Percentiles rank a stretch among this genome's conserved stretches.
These are phyloP conservation scores for Geranium incanum DNA, from an alignment of 441 rosid genomes.

Conservation along the genomic window DNA sequence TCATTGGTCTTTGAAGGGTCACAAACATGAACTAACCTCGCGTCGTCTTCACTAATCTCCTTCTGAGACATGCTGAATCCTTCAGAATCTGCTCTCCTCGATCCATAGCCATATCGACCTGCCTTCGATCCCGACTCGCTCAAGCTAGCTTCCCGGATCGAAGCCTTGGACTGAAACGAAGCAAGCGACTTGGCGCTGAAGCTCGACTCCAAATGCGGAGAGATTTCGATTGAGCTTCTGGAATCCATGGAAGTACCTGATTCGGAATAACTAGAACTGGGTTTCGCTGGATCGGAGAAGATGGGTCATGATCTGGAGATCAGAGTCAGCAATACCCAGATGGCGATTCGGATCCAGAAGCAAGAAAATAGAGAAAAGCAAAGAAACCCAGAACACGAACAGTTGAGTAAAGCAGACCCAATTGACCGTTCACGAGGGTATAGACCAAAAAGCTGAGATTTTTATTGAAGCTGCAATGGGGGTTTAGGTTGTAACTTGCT, in stretches of 20 bases:
- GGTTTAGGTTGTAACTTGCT: not conserved
- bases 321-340: constrained; percentile 13
- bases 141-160: constrained; percentile 47
- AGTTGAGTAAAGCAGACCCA: too few relatives aligned
- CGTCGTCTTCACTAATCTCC: constrained; percentile 86
- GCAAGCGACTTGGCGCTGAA: constrained; percentile 43
- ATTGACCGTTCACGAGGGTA: too few relatives aligned
- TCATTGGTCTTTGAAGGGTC: constrained; percentile 64
- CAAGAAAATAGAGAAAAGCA: constrained; percentile 6
- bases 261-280: constrained; percentile 16
- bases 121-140: constrained; percentile 50
- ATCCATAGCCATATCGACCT: constrained; percentile 44
- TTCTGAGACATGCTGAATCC: constrained; percentile 53
- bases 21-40: constrained; percentile 61
- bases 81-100: constrained; percentile 61
- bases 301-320: constrained; percentile 25
- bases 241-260: constrained; percentile 40
- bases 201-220: constrained; percentile 28
- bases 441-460: too few relatives aligned
- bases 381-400: too few relatives aligned
- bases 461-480: not conserved
- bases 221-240: constrained; percentile 32
- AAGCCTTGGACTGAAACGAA: constrained; percentile 42
- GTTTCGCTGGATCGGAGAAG: constrained; percentile 21
- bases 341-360: constrained; percentile 13